Evolutionary conservation across 2,329 filamentous ascomycete genomes (phyloP).

Genomic region (Diaporthe nobilis): DNA sequence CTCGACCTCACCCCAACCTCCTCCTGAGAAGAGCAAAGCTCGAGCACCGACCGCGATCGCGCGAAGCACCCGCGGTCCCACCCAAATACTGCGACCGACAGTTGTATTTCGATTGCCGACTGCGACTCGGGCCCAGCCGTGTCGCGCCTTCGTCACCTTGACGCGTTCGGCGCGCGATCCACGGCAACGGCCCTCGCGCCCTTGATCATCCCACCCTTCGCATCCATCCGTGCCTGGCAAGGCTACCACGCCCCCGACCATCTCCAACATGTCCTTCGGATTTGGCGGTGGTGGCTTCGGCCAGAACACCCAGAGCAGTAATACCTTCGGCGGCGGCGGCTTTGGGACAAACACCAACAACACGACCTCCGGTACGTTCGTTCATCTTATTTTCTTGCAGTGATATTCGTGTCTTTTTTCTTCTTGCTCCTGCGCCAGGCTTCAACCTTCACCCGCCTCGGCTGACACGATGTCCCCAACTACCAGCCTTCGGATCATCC

Average conservation of each 20-base stretch:
- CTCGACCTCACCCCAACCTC: slow-evolving; percentile 22
- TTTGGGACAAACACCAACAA: slow-evolving; percentile 63
- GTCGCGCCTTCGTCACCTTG: slow-evolving; percentile 29
- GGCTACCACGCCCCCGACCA: slow-evolving; percentile 39
- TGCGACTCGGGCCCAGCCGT: slow-evolving; percentile 18
- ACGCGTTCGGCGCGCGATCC: slow-evolving; percentile 52
- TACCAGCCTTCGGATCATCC: slow-evolving; percentile 56
- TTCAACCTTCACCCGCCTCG: slow-evolving; percentile 41
- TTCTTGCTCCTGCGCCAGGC: slow-evolving; percentile 43
- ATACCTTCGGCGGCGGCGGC: slow-evolving; percentile 57
- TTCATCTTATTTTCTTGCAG: slow-evolving; percentile 41
- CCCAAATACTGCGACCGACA: not conserved
- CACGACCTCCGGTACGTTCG: slow-evolving; percentile 66
- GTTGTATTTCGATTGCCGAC: slow-evolving; percentile 32
- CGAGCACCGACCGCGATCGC: slow-evolving; percentile 15
- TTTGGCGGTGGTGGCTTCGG: slow-evolving; percentile 72
- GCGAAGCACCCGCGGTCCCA: slow-evolving; percentile 6
- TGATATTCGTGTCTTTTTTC: slow-evolving; percentile 35
- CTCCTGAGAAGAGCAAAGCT: slow-evolving; percentile 16
- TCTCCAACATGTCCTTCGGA: slow-evolving; percentile 68
- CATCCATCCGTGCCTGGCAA: slow-evolving; percentile 13
- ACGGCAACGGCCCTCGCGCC: slow-evolving; percentile 41
- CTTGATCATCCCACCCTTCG: slow-evolving; percentile 39
- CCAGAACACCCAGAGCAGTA: slow-evolving; percentile 65
- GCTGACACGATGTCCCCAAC: slow-evolving; percentile 41